These are phyloP conservation scores for Boletus rubroflammeus DNA, from an alignment of 768 basidiomycete genomes.

Conservation along the genomic window DNA sequence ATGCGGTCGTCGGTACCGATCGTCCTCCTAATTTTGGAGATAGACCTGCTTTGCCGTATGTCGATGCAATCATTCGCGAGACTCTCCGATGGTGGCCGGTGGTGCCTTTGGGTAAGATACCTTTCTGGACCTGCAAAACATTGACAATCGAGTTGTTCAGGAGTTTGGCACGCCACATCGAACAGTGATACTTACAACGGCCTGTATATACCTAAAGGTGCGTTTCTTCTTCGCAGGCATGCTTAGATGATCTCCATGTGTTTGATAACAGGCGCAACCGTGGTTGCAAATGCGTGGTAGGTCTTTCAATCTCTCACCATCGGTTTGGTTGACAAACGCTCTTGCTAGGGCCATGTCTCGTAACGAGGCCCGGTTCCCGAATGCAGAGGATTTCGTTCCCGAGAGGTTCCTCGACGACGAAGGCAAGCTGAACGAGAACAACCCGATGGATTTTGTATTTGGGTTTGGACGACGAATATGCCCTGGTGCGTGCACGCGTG, in stretches of 20 bases:
- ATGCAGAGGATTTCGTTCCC: slow-evolving; percentile 5
- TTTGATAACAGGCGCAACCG: slow-evolving; percentile 2
- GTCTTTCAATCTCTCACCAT: neutral
- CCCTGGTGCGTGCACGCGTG: neutral
- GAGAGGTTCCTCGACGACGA: slow-evolving; percentile 13
- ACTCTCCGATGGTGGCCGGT: neutral
- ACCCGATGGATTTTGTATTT: slow-evolving; percentile 8
- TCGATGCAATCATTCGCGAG: slow-evolving; percentile 3
- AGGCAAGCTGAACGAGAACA: slow-evolving; percentile 4
- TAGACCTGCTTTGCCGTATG: slow-evolving; percentile 1
- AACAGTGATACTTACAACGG: slow-evolving; percentile 24
- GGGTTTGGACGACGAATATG: slow-evolving; percentile 14
- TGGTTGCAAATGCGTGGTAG: slow-evolving; percentile 13
- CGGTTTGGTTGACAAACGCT: too few species aligned
- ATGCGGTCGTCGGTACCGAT: neutral
- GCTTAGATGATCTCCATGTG: neutral
- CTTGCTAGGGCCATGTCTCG: slow-evolving; percentile 10
- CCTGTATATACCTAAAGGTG: slow-evolving; percentile 30
- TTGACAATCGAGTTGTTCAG: neutral
- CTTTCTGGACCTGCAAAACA: neutral
- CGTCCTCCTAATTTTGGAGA: slow-evolving; percentile 3
- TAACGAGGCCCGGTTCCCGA: slow-evolving; percentile 7
- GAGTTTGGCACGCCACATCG: slow-evolving; percentile 19
- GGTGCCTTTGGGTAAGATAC: neutral
- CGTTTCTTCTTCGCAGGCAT: slow-evolving; percentile 3